Base-by-base conservation (phyloP, 2,329 filamentous ascomycete species). In the Pseudogymnoascus sp. region DNA sequence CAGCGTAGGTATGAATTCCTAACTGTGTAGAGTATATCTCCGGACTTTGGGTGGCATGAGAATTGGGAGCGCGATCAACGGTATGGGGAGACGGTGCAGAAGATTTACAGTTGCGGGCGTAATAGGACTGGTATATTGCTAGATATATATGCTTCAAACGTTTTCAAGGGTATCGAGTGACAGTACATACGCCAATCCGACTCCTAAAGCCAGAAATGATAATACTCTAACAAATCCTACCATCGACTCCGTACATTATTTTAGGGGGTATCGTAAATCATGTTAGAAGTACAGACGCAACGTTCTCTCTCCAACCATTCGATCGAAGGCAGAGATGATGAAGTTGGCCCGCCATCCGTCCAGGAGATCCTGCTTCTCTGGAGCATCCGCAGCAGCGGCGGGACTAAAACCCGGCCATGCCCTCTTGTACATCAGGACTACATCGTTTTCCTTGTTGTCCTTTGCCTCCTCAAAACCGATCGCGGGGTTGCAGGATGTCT, bases 41-140 rank as follows among this genome's bases (percentile, higher is more conserved):
- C n/a, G 7, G 47, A 18, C 47, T 31, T 33, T 53, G 5, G 25
- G n/a, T 6, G 4, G 8, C 44, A 53, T 8, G n/a, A 12, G n/a
- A 8, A 50, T n/a, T 28, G 21, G 12, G 12, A 25, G 21, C 12
- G 4, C 14, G 25, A 28, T n/a, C 6, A n/a, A n/a, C 5, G 14
- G 14, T 25, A 50, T 28, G 23, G 14, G 23, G 14, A 16, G 37
- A 31, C 4, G 14, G 8, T 23, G 31, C 47, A 28, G 25, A 28
- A 16, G 23, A 1, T 28, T 16, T 53, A 11, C 6, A n/a, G 23
- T 25, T 50, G 21, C 44, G 6, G 14, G 10, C 12, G 12, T 56
- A 33, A 56, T 21, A 56, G 28, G n/a, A 33, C 50, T 56, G 16
- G n/a, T 56, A 56, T 56, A 56, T 33, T 56, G n/a, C 50, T 56